Evolutionary conservation across 2,329 filamentous ascomycete genomes (phyloP), one percentile per base, ranked within the genome.

Genomic region (Cladosporium halotolerans): DNA sequence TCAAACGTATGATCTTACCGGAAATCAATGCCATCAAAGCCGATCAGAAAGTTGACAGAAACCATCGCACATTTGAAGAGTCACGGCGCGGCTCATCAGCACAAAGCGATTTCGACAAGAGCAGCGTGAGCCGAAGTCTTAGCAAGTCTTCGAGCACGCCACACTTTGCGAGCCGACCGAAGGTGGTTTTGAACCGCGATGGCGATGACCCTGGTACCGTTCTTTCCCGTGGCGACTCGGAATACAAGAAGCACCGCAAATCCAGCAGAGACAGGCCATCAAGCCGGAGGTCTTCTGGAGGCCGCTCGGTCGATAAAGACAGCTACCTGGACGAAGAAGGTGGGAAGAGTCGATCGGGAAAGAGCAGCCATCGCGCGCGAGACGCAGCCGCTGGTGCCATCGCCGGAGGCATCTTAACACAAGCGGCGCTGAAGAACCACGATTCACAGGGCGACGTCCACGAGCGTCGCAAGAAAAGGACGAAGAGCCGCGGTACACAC

Each of bases 11-110:
- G 46, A 95, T 96, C 50, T 73, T 99, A 2, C 93, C 93, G 0
- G 92, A 99, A 70, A 77, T 99, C 42, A 92, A 89, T 62, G 89
- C 90, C 9, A 76, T 99, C 52, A 96, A 96, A 70, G 84, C 91
- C 63, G 90, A 96, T 65, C 88, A 92, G 68, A 91, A 88, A 68
- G 85, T 86, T 59, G 83, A 85, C 58, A 80, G 86, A 59, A 85
- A 83, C 62, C 82, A 81, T 9, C 82, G 81, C 52, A 85, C 84
- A 54, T 91, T 88, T 32, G 80, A 85, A 31, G 77, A 76, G 52
- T 80, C 83, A 56, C 76, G 80, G 66, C 76, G 82, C 62, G 81
- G 82, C 52, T 76, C 83, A 58, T 76, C 52, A 10, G 49, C 51
- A 2, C 57, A 59, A 13, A 56, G 55, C 45, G 54, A 55, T 28